These are phyloP conservation scores for Cenchrus purpureus DNA, from an alignment of 176 grass and related monocot genomes.

Conservation along the genomic window DNA sequence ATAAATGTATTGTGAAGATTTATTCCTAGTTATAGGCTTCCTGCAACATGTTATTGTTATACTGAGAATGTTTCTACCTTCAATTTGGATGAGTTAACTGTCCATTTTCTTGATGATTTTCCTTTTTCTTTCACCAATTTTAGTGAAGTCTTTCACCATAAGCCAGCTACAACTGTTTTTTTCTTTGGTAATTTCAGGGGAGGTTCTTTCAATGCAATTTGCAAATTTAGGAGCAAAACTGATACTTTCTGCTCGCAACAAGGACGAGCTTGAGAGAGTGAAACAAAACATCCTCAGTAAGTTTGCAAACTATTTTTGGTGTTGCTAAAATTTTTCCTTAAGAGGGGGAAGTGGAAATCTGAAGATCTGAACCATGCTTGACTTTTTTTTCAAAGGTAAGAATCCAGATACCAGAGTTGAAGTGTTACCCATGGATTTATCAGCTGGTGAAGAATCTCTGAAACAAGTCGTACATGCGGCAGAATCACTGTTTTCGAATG, in stretches of 20 bases:
- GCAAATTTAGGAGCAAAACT: constrained; percentile 89
- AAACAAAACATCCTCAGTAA: constrained; percentile 80
- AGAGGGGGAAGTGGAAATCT: background rate
- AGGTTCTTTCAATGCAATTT: constrained; percentile 83
- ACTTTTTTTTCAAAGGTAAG: constrained; percentile 57
- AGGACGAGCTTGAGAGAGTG: constrained; percentile 76
- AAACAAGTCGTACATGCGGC: constrained; percentile 68
- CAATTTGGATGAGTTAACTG: too few species aligned
- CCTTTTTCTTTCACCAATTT: constrained; percentile 2
- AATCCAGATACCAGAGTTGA: constrained; percentile 68
- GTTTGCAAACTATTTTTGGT: constrained; percentile 21
- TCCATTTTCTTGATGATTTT: background rate
- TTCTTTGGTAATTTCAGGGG: constrained; percentile 53
- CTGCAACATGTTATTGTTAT: too few species aligned
- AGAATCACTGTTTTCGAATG: constrained; percentile 85
- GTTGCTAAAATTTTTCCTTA: constrained; percentile 20
- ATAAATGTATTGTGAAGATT: background rate
- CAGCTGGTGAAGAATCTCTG: constrained; percentile 72
- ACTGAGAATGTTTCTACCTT: too few species aligned
- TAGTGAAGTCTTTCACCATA: constrained; percentile 1
- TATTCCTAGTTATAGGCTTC: background rate
- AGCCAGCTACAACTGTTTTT: constrained; percentile 20
- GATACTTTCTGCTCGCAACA: constrained; percentile 90
- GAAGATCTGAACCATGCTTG: background rate
- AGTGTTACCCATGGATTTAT: constrained; percentile 95